Evolutionary conservation across 2,329 filamentous ascomycete species (phyloP), one percentile per base, ranked within the genome.

Genomic region (Exserohilum rostratum): DNA sequence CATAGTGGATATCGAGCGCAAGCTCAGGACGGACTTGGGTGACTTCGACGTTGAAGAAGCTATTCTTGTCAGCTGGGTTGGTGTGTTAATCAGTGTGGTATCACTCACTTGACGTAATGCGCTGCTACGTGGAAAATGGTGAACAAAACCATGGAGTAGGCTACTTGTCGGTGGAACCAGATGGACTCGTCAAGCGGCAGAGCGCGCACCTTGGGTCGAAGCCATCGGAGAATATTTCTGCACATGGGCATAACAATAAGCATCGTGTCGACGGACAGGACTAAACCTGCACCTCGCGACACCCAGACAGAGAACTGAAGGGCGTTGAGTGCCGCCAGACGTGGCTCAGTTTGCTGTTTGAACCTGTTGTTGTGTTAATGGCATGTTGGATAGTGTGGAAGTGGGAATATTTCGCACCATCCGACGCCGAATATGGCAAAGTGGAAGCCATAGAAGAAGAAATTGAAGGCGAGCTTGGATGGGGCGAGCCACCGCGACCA

Each of bases 121-220:
- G 86, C 86, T 12, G 82, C 72, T 1, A 88, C 89, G 75, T 99
- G 95, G 25, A 91, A 76, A 45, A 87, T 83, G 25, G 88, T 90
- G 76, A 93, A 99, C 50, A 96, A 72, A 3, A 98, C 82, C 79
- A 98, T 81, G 1, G 91, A 82, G 73, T 99, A 99, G 15, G 95
- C 93, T 38, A 96, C 85, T 76, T 99, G 95, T 61, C 93, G 85
- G 79, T 99, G 95, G 77, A 99, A 96, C 92, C 92, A 99, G 63
- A 93, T 84, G 55, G 92, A 96, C 79, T 99, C 95, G 70, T 99
- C 95, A n/a, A 99, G 83, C 5, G 95, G 95, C 11, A 98, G 74
- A 80, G 90, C 96, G 75, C 87, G 85, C 61, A 96, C 78, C 80
- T 96, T 96, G 22, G 95, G 95, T 61, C 95, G 86, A 52, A 98